phyloP scores from a whole-genome alignment of 371 early-diverging fungal species.

The Mucor indicus region DNA sequence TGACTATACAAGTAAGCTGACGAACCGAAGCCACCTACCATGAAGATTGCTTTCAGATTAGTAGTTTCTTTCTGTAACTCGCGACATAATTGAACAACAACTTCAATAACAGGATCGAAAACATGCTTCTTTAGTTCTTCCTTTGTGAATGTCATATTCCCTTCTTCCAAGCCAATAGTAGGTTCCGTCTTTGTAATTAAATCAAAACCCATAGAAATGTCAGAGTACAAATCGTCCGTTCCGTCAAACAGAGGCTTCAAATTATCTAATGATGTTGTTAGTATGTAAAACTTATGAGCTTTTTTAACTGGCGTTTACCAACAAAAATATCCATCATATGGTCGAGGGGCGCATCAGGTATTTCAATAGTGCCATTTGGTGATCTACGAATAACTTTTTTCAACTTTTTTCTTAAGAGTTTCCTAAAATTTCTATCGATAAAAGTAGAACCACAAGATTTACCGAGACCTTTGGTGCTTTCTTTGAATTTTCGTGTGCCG shows the following conservation, averaged over 20 bases:
- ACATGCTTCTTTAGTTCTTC: slow-evolving; percentile 37
- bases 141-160: slow-evolving; percentile 31
- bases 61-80: slow-evolving; percentile 30
- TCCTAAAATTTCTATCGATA: slow-evolving; percentile 53
- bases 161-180: slow-evolving; percentile 45
- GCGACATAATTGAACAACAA: slow-evolving; percentile 28
- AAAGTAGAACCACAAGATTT: slow-evolving; percentile 58
- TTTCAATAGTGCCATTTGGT: slow-evolving; percentile 12
- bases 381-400: slow-evolving; percentile 24
- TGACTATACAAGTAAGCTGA: slow-evolving; percentile 41
- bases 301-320: slow-evolving; percentile 18
- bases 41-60: slow-evolving; percentile 43
- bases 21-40: slow-evolving; percentile 51
- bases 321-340: slow-evolving; percentile 51
- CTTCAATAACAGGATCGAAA: slow-evolving; percentile 40
- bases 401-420: slow-evolving; percentile 46
- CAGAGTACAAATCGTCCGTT: slow-evolving; percentile 47
- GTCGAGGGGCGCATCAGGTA: slow-evolving; percentile 38
- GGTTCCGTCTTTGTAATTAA: slow-evolving; percentile 39
- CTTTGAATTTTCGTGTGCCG: slow-evolving; percentile 41
- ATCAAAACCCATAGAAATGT: slow-evolving; percentile 48
- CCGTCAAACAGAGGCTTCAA: slow-evolving; percentile 57
- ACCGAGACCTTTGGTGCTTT: slow-evolving; percentile 55
- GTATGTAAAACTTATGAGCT: too few species aligned
- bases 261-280: too few species aligned